Conservation (phyloP, 148 eudicot species). For the Pouteria glomerata region DNA sequence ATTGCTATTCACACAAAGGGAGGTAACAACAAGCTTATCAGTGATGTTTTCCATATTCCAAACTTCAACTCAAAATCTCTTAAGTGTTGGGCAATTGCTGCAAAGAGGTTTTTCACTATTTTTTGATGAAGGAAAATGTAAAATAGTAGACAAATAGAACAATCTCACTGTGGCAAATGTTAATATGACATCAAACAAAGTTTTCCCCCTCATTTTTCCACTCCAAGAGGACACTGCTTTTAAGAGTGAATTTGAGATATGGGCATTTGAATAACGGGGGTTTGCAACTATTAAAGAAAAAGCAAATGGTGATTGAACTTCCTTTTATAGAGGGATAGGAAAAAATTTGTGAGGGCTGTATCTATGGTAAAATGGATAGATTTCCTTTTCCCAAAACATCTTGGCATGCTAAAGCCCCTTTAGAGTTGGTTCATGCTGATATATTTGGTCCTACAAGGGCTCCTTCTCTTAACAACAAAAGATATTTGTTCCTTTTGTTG, state of each 20-base stretch:
- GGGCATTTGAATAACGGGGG: neutral
- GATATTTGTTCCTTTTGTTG: neutral
- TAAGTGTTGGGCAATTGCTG: conserved; percentile 1
- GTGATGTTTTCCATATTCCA: neutral
- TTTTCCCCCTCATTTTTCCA: neutral
- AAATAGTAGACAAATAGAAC: neutral
- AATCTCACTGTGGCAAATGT: neutral
- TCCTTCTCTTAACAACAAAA: neutral
- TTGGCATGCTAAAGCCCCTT: neutral
- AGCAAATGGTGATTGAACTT: neutral
- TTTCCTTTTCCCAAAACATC: neutral
- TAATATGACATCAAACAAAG: neutral
- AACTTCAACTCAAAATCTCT: neutral
- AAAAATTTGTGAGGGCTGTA: neutral
- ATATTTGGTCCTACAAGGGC: neutral
- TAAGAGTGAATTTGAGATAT: neutral
- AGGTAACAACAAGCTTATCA: neutral
- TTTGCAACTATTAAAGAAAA: neutral
- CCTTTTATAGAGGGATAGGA: neutral
- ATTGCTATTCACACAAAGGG: neutral
- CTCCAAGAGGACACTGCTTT: neutral
- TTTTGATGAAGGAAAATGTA: neutral
- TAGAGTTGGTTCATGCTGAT: neutral
- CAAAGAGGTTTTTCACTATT: neutral
- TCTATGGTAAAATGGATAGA: neutral